These are phyloP conservation scores for Fraxinus platypoda DNA, from an alignment of 305 asterid genomes.

Conservation along the genomic window DNA sequence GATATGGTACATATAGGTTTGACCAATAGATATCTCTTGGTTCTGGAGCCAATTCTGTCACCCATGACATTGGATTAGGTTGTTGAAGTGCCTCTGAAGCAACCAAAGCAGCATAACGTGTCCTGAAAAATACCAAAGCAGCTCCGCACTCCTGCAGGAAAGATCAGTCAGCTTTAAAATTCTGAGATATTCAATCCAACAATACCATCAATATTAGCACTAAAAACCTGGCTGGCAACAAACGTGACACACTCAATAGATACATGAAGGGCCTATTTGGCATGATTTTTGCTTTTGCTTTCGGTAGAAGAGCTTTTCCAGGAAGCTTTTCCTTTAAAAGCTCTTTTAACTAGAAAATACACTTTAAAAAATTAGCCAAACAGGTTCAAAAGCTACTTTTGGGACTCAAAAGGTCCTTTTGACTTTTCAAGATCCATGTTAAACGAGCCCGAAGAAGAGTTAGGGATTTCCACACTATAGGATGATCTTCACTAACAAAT, in stretches of 20 bases:
- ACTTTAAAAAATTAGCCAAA: neutral
- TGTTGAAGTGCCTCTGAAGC: conserved; percentile 87
- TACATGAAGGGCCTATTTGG: neutral
- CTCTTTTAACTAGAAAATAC: neutral
- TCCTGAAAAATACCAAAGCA: conserved; percentile 90
- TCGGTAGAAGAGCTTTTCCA: neutral
- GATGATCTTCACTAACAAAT: neutral
- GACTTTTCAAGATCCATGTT: neutral
- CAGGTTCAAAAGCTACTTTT: neutral
- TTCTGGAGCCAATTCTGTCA: conserved; percentile 88
- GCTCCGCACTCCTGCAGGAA: conserved; percentile 87
- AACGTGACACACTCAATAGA: neutral
- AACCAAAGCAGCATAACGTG: conserved; percentile 94
- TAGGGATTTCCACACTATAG: neutral
- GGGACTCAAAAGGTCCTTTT: neutral
- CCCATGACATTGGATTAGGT: conserved; percentile 90
- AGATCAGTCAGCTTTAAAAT: conserved; percentile 13
- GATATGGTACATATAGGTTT: conserved; percentile 74
- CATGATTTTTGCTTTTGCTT: neutral
- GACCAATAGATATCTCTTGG: conserved; percentile 87
- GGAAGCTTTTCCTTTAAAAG: neutral
- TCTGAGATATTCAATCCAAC: conserved; percentile 14
- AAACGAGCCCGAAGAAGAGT: neutral
- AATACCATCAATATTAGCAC: neutral
- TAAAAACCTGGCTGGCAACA: neutral